phyloP scores from a whole-genome alignment of 73 alveolate species.

The Paramecium tetraurelia region DNA sequence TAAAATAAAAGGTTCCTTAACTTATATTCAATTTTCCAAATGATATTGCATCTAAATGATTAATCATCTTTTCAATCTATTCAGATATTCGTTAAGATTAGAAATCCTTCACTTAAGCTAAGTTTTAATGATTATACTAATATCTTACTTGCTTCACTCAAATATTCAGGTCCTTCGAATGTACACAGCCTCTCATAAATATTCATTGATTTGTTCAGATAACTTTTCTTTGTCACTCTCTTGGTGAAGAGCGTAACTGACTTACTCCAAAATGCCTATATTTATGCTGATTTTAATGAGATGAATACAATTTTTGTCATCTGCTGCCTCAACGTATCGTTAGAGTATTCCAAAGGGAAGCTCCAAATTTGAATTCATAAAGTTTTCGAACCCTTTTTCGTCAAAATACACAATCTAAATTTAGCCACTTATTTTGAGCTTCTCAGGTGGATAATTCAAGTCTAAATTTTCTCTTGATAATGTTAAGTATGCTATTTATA shows the following conservation, averaged over 20 bases:
- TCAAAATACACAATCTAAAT: slow-evolving; percentile 16
- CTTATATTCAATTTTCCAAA: slow-evolving; percentile 31
- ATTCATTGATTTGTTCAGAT: not conserved
- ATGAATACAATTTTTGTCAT: slow-evolving; percentile 12
- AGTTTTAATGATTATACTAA: not conserved
- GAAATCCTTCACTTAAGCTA: slow-evolving; percentile 43
- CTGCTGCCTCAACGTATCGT: slow-evolving; percentile 45
- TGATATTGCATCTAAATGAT: slow-evolving; percentile 34
- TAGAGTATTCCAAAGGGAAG: slow-evolving; percentile 39
- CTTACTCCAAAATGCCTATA: slow-evolving; percentile 43
- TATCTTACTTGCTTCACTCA: slow-evolving; percentile 49
- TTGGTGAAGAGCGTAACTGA: slow-evolving; percentile 38
- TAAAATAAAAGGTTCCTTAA: slow-evolving; percentile 43
- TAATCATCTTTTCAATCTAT: slow-evolving; percentile 32
- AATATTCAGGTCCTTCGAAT: slow-evolving; percentile 47
- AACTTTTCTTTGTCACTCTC: not conserved
- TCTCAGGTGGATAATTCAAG: slow-evolving; percentile 39
- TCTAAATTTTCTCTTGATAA: slow-evolving; percentile 6
- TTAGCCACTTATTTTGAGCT: not conserved
- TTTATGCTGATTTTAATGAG: not conserved
- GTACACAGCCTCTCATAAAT: slow-evolving; percentile 36
- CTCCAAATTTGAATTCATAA: not conserved
- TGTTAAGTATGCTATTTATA: not conserved
- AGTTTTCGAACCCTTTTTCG: not conserved
- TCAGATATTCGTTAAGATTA: slow-evolving; percentile 46